These are phyloP conservation scores for Coccomyxa subellipsoidea DNA, from an alignment of 163 green algal genomes.

Conservation along the genomic window DNA sequence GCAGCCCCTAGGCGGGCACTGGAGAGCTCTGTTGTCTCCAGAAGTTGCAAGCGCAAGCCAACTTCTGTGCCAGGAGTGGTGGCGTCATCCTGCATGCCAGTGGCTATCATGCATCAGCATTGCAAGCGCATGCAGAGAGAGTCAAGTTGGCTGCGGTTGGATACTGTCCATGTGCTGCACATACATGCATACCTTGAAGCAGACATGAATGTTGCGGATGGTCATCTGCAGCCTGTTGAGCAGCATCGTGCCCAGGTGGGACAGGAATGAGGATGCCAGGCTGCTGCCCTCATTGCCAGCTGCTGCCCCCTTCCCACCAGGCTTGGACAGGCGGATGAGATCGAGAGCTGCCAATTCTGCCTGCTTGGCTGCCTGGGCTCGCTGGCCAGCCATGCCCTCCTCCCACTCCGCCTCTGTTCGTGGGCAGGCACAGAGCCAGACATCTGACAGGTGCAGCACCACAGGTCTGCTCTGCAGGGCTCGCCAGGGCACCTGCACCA, in stretches of 20 bases:
- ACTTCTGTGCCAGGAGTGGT: background rate
- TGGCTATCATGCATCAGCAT: no score
- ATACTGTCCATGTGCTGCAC: no score
- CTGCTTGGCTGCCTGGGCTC: constrained; percentile 63
- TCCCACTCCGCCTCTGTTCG: constrained; percentile 59
- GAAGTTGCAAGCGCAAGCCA: background rate
- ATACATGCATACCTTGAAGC: constrained; percentile 51
- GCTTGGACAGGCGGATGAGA: constrained; percentile 12
- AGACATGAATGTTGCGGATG: constrained; percentile 64
- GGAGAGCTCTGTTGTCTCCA: background rate
- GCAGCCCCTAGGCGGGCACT: background rate
- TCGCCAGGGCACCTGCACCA: constrained; percentile 47
- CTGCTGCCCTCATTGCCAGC: constrained; percentile 10
- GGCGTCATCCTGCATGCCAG: background rate
- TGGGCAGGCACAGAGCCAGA: constrained; percentile 38
- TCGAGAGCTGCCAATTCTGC: constrained; percentile 14
- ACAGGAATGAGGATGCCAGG: constrained; percentile 47
- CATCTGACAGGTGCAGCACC: constrained; percentile 59
- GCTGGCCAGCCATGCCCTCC: constrained; percentile 40
- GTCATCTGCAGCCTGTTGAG: constrained; percentile 71
- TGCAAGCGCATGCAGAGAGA: no score
- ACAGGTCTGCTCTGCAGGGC: constrained; percentile 47
- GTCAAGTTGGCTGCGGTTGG: no score
- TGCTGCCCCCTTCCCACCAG: constrained; percentile 1
- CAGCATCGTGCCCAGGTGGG: constrained; percentile 54